phyloP scores from a whole-genome alignment of 345 rosid genomes.

The Eucalyptus sp. region DNA sequence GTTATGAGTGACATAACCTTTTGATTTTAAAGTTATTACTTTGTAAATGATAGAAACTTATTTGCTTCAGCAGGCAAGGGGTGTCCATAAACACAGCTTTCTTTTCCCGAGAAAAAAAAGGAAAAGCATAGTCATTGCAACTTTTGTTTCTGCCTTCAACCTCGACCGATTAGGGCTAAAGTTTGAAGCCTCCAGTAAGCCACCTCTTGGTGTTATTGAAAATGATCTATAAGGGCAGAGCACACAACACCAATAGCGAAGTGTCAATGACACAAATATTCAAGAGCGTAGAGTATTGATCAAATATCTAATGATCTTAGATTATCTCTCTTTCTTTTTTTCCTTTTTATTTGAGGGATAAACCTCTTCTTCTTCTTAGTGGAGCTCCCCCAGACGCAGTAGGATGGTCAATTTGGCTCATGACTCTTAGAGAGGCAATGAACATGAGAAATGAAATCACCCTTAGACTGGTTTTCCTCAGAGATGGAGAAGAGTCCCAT shows the following conservation, averaged over 20 bases:
- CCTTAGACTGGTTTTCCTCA: background rate
- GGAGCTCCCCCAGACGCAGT: background rate
- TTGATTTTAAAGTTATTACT: background rate
- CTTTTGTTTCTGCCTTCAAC: background rate
- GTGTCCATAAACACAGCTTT: background rate
- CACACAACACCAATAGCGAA: background rate
- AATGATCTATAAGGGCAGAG: background rate
- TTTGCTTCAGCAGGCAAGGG: background rate
- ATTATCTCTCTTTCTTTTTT: background rate
- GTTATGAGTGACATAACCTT: background rate
- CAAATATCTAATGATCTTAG: background rate
- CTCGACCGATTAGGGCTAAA: background rate
- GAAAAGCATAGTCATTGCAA: background rate
- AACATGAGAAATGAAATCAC: background rate
- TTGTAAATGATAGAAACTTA: background rate
- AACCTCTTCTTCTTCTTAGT: background rate
- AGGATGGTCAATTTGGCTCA: background rate
- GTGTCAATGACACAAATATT: background rate
- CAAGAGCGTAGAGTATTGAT: background rate
- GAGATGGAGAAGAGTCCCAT: background rate
- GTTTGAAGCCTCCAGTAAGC: background rate
- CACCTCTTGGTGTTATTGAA: background rate
- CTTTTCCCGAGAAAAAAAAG: background rate
- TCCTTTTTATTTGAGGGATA: too few relatives aligned
- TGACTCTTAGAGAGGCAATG: background rate